Conservation (phyloP, 805 yeast genomes). For the Torulaspora delbrueckii region DNA sequence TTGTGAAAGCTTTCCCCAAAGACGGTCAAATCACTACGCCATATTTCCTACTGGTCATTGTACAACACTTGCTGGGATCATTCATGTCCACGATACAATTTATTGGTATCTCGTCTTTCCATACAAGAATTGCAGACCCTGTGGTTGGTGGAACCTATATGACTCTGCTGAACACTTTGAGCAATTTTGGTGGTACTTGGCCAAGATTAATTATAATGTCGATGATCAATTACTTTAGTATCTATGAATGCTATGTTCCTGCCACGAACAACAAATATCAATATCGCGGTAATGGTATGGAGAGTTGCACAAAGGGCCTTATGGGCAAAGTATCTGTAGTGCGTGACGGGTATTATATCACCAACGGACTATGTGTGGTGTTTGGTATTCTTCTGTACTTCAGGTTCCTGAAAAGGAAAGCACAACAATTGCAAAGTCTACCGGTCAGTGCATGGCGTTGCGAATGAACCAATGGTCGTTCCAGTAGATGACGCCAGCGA, state of each 20-base stretch:
- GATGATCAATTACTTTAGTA: slow-evolving; percentile 75
- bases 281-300: slow-evolving; percentile 16
- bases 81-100: slow-evolving; percentile 95
- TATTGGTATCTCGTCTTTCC: slow-evolving; percentile 91
- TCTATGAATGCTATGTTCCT: slow-evolving; percentile 50
- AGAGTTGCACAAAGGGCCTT: slow-evolving; percentile 15
- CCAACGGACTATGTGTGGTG: slow-evolving; percentile 65
- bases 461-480: slow-evolving; percentile 12
- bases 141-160: slow-evolving; percentile 95
- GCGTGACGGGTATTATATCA: slow-evolving; percentile 79
- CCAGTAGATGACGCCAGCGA: slow-evolving; percentile 23
- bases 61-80: slow-evolving; percentile 79
- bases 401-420: slow-evolving; percentile 60
- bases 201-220: slow-evolving; percentile 77
- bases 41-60: slow-evolving; percentile 67
- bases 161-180: slow-evolving; percentile 89
- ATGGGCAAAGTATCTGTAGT: slow-evolving; percentile 54
- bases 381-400: slow-evolving; percentile 63
- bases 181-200: slow-evolving; percentile 97
- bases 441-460: slow-evolving; percentile 74
- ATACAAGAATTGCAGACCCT: slow-evolving; percentile 93
- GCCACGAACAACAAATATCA: slow-evolving; percentile 4
- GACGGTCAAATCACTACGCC: slow-evolving; percentile 41
- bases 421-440: slow-evolving; percentile 59
- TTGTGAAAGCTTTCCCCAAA: slow-evolving; percentile 68